phyloP scores from a whole-genome alignment of 2,329 filamentous ascomycete genomes.

The Zymoseptoria tritici region DNA sequence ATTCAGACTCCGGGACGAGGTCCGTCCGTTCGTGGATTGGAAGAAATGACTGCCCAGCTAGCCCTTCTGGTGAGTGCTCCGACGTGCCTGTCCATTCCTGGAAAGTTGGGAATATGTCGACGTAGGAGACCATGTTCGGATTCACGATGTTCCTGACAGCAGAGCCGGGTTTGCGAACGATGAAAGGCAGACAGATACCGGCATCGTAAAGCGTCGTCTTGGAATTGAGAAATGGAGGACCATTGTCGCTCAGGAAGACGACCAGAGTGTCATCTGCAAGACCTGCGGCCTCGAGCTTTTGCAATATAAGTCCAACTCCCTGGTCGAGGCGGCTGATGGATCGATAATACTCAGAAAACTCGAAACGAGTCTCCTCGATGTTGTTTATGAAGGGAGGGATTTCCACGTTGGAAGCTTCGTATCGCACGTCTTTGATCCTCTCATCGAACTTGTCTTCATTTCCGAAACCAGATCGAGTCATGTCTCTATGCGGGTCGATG shows the following conservation, averaged over 20 bases:
- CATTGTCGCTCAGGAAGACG: slow-evolving; percentile 44
- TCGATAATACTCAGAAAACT: slow-evolving; percentile 38
- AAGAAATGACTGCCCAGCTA: slow-evolving; percentile 35
- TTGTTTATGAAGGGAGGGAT: slow-evolving; percentile 39
- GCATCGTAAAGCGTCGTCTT: slow-evolving; percentile 47
- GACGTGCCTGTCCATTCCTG: slow-evolving; percentile 34
- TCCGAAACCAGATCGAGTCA: slow-evolving; percentile 36
- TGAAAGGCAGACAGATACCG: slow-evolving; percentile 38
- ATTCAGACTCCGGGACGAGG: slow-evolving; percentile 21
- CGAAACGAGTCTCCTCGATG: slow-evolving; percentile 34
- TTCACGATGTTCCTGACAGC: slow-evolving; percentile 28
- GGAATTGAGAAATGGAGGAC: slow-evolving; percentile 45
- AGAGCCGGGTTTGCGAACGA: slow-evolving; percentile 33
- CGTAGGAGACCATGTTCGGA: slow-evolving; percentile 40
- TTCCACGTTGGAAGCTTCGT: slow-evolving; percentile 30
- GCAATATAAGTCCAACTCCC: slow-evolving; percentile 37
- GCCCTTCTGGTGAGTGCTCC: slow-evolving; percentile 2
- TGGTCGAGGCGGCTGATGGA: slow-evolving; percentile 37
- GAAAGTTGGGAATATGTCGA: slow-evolving; percentile 42
- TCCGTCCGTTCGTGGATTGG: slow-evolving; percentile 26
- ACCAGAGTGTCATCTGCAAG: slow-evolving; percentile 36
- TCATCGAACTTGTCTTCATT: slow-evolving; percentile 29
- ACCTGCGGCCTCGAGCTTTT: slow-evolving; percentile 28
- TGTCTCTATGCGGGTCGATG: slow-evolving; percentile 42
- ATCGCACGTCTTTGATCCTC: slow-evolving; percentile 2